phyloP scores from a whole-genome alignment of 768 basidiomycete species.

The Clitopilus hobsonii region DNA sequence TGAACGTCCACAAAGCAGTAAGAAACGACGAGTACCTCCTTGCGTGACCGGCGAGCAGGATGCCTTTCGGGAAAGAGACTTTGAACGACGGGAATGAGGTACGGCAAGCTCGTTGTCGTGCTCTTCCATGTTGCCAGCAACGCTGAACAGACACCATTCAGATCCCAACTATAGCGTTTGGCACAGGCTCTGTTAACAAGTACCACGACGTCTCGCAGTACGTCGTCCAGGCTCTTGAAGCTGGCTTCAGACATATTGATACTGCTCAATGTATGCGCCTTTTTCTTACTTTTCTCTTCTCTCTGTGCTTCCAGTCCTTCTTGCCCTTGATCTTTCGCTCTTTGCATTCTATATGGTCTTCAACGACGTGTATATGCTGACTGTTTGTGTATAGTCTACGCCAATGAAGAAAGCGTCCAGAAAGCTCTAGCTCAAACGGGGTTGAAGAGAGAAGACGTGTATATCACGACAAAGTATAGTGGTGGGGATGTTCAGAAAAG shows the following conservation, averaged over 20 bases:
- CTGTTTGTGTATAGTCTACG: slow-evolving; percentile 30
- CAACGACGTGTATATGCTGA: slow-evolving; percentile 12
- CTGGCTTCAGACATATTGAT: slow-evolving; percentile 16
- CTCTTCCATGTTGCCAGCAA: neutral
- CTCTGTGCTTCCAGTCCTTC: too few relatives aligned
- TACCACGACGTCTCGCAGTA: slow-evolving; percentile 6
- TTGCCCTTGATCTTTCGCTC: too few relatives aligned
- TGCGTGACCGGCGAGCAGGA: too few relatives aligned
- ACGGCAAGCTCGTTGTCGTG: neutral
- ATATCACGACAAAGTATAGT: slow-evolving; percentile 53
- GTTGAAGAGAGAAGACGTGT: slow-evolving; percentile 38
- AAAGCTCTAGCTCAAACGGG: slow-evolving; percentile 43
- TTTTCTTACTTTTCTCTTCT: too few relatives aligned
- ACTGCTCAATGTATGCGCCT: slow-evolving; percentile 22
- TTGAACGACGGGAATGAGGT: slow-evolving; percentile 13
- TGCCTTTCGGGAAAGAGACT: slow-evolving; percentile 8
- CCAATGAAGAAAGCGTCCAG: slow-evolving; percentile 32
- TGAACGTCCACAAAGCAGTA: too few relatives aligned
- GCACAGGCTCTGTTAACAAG: slow-evolving; percentile 8
- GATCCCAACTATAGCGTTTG: slow-evolving; percentile 14
- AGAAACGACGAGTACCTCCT: too few relatives aligned
- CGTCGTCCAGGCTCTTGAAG: slow-evolving; percentile 11
- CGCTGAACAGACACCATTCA: neutral
- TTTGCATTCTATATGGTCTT: too few relatives aligned
- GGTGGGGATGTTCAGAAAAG: slow-evolving; percentile 33